Evolutionary conservation across 176 grass and related monocot species (phyloP).

Genomic region (Thalia dealbata): DNA sequence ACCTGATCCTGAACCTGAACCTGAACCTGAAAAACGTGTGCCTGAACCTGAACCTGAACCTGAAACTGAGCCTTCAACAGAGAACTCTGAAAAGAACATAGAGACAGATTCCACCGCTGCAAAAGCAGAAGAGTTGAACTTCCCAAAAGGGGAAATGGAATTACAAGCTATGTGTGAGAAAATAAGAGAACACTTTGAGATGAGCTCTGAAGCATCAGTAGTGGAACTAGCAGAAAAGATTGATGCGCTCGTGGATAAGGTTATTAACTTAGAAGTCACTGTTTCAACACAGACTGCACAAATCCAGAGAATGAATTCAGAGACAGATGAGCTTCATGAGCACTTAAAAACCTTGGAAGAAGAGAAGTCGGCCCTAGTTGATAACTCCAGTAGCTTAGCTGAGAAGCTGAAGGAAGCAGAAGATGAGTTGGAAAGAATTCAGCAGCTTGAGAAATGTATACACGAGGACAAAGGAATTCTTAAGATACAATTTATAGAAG

Average conservation of each 20-base stretch:
- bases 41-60: too few relatives aligned
- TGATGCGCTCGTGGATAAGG: slow-evolving; percentile 14
- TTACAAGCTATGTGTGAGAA: slow-evolving; percentile 5
- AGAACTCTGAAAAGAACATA: not conserved
- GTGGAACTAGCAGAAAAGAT: slow-evolving; percentile 13
- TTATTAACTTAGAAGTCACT: slow-evolving; percentile 9
- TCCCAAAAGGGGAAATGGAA: not conserved
- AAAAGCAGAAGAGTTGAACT: not conserved
- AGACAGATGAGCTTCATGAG: slow-evolving; percentile 8
- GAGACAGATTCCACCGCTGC: not conserved
- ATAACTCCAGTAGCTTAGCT: slow-evolving; percentile 4
- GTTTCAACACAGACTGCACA: slow-evolving; percentile 14
- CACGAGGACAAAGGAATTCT: not conserved
- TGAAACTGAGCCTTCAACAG: not conserved
- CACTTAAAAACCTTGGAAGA: not conserved
- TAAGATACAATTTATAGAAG: slow-evolving; percentile 3
- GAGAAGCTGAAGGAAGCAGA: slow-evolving; percentile 6
- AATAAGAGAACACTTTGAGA: slow-evolving; percentile 12
- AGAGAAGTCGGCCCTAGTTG: not conserved
- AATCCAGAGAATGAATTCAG: slow-evolving; percentile 6
- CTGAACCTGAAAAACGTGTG: too few relatives aligned
- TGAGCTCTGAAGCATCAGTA: slow-evolving; percentile 4
- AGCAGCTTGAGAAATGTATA: slow-evolving; percentile 4
- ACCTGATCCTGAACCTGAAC: too few relatives aligned
- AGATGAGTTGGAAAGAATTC: slow-evolving; percentile 4